Evolutionary conservation across 495 filamentous ascomycete genomes (phyloP), one percentile per base, ranked within the genome.

Genomic region (Hypoxylon rickii): DNA sequence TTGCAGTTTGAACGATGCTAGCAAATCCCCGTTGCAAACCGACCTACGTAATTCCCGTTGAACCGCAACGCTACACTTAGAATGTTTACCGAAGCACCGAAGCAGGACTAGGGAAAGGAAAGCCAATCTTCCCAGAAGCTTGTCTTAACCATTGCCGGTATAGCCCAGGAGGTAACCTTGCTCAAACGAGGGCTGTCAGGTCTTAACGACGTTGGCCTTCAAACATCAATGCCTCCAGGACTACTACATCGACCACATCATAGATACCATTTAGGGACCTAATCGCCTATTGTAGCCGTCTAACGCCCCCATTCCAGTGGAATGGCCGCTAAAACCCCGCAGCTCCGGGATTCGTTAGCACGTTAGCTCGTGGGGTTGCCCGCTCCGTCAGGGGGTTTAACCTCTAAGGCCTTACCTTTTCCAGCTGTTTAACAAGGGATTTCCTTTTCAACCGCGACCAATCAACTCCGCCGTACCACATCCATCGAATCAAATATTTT

Each of bases 381-480:
- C 24, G 24, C 4, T 29, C 10, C 10, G 4, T 4, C 4, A 10
- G 24, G 24, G 4, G 24, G 4, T 4, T 10, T 29, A 29, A 29
- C 24, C 24, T n/a, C n/a, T n/a, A n/a, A n/a, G n/a, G n/a, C n/a
- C n/a, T n/a, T n/a, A n/a, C n/a, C n/a, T n/a, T n/a, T n/a, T n/a
- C n/a, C n/a, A n/a, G n/a, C n/a, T n/a, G n/a, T n/a, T n/a, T n/a
- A n/a, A 34, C 37, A 37, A 17, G n/a, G 49, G 51, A 44, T 24
- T 43, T 43, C 18, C 29, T 58, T 17, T 39, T 60, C 41, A 61
- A 56, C 58, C 47, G 43, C 38, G 53, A 36, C 52, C 46, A 57
- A 55, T 56, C 13, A 13, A 29, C 29, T 47, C 8, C 8, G 44
- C 36, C 11, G 21, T 33, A 51, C 32, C 37, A 6, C 45, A 38